Evolutionary conservation across 805 yeast species (phyloP).

Genomic region (Wickerhamomyces mucosus): DNA sequence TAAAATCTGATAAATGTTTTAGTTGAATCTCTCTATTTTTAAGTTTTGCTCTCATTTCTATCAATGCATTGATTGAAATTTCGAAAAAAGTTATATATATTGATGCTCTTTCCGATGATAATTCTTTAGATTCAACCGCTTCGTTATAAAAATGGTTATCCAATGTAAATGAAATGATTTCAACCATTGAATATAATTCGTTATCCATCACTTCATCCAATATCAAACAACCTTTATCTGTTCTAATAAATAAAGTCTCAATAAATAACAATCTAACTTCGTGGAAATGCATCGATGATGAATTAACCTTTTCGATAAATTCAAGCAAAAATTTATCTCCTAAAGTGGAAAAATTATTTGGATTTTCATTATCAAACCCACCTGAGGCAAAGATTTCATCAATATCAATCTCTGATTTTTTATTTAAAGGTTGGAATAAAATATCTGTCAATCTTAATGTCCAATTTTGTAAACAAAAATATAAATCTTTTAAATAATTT

Average conservation of each 20-base stretch:
- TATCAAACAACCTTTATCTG: constrained; percentile 21
- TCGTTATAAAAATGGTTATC: constrained; percentile 16
- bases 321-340: constrained; percentile 9
- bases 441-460: constrained; percentile 20
- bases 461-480: constrained; percentile 11
- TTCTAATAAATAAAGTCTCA: constrained; percentile 11
- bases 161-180: constrained; percentile 10
- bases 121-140: not conserved
- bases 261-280: constrained; percentile 28
- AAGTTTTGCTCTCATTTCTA: constrained; percentile 18
- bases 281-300: constrained; percentile 24
- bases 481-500: constrained; percentile 6
- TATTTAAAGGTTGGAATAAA: constrained; percentile 10
- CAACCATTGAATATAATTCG: constrained; percentile 5
- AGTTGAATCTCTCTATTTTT: constrained; percentile 11
- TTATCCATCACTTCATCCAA: constrained; percentile 31
- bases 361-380: constrained; percentile 16
- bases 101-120: constrained; percentile 5
- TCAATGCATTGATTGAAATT: constrained; percentile 34
- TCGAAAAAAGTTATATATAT: constrained; percentile 33
- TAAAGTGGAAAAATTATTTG: constrained; percentile 2
- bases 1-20: constrained; percentile 22
- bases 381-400: constrained; percentile 23
- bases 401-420: constrained; percentile 12
- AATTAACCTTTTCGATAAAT: constrained; percentile 22